Conservation (phyloP, 768 basidiomycete species). For the Xanthoconium stramineum region DNA sequence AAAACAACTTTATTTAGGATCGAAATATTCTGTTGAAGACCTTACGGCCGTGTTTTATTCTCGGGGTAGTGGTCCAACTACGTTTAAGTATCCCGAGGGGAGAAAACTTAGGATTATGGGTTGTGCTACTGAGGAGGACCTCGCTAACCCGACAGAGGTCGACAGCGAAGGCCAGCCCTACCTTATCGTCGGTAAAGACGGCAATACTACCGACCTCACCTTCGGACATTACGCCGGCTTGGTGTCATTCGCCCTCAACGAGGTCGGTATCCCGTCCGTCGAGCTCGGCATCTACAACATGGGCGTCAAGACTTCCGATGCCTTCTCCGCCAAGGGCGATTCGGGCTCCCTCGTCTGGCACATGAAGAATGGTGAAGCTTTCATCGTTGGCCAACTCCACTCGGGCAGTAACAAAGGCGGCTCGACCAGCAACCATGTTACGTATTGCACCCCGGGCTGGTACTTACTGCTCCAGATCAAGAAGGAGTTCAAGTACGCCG, state of each 20-base stretch:
- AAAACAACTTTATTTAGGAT: background rate
- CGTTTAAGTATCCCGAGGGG: background rate
- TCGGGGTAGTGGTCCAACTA: background rate
- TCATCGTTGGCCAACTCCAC: background rate
- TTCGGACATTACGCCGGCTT: background rate
- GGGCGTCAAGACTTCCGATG: background rate
- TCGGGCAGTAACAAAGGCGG: background rate
- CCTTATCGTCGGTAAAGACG: background rate
- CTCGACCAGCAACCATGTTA: background rate
- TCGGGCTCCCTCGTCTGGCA: background rate
- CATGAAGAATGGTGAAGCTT: background rate
- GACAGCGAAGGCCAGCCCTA: background rate
- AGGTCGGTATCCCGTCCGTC: background rate
- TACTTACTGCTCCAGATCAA: background rate
- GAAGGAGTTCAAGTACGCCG: background rate
- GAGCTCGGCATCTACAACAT: background rate
- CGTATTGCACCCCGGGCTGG: background rate
- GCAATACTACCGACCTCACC: background rate
- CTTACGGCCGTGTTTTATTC: background rate
- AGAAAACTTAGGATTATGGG: background rate
- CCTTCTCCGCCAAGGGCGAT: too few species aligned
- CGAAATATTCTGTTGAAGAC: background rate
- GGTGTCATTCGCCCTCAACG: background rate
- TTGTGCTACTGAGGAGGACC: background rate
- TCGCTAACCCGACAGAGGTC: background rate